Evolutionary conservation across 768 basidiomycete genomes (phyloP).

Genomic region (Russula ochroleuca): DNA sequence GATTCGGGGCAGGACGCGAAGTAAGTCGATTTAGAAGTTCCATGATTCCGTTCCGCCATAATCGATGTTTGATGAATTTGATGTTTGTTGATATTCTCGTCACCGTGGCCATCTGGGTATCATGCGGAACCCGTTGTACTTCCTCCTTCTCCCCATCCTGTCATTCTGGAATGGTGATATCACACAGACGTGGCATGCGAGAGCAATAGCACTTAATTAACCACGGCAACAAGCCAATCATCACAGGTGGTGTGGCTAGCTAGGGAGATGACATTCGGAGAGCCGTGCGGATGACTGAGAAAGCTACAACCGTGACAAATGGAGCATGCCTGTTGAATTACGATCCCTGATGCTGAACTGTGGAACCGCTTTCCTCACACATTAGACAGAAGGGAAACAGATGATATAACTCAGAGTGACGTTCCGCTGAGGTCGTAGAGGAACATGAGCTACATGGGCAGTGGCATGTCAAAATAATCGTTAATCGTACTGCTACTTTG

Average conservation of each 20-base stretch:
- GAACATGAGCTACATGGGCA: background rate
- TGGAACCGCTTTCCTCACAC: background rate
- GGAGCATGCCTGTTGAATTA: no score
- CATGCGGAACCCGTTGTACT: background rate
- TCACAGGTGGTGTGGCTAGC: no score
- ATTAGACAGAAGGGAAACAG: background rate
- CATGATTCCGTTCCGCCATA: background rate
- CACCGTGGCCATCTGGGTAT: background rate
- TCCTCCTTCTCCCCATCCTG: background rate
- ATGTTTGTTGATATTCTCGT: background rate
- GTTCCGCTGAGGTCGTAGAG: background rate
- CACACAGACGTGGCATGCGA: background rate
- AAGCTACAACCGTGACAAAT: no score
- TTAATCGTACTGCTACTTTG: conserved; percentile 3
- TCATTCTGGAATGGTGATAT: background rate
- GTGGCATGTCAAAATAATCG: conserved; percentile 1
- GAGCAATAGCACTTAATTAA: background rate
- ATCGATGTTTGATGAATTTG: background rate
- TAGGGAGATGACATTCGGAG: no score
- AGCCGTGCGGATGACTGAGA: no score
- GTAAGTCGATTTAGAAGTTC: conserved; percentile 1
- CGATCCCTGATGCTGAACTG: background rate
- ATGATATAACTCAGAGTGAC: background rate
- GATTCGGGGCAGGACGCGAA: background rate
- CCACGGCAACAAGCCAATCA: background rate